These are phyloP conservation scores for Apophysomyces variabilis DNA, from an alignment of 371 early-diverging fungal species.

Conservation along the genomic window DNA sequence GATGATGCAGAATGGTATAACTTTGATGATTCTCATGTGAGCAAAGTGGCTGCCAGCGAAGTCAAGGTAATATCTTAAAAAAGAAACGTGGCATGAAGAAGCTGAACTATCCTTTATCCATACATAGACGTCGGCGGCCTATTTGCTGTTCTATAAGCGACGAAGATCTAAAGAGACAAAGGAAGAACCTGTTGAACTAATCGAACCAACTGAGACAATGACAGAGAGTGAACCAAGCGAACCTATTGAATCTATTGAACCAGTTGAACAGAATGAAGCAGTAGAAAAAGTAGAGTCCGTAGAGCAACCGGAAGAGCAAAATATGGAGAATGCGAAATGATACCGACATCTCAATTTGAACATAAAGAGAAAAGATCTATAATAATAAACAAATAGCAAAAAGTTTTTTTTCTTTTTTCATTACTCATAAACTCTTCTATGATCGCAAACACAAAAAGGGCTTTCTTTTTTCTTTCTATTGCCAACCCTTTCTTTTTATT, in stretches of 20 bases:
- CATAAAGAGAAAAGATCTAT: too few species aligned
- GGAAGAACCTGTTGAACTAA: conserved; percentile 12
- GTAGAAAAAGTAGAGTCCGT: background rate
- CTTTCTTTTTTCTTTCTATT: too few species aligned
- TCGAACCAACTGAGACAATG: conserved; percentile 24
- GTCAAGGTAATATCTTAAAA: conserved; percentile 49
- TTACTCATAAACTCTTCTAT: too few species aligned
- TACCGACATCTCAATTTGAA: too few species aligned
- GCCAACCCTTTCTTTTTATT: too few species aligned
- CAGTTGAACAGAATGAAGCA: conserved; percentile 17
- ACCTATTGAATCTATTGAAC: too few species aligned
- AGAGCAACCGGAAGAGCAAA: conserved; percentile 3
- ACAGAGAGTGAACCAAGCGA: conserved; percentile 22
- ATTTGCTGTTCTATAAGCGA: conserved; percentile 86
- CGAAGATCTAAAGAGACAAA: conserved; percentile 34
- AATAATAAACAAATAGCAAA: too few species aligned
- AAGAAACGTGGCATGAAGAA: background rate
- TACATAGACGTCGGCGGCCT: conserved; percentile 74
- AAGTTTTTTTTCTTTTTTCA: too few species aligned
- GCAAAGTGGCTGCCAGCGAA: conserved; percentile 54
- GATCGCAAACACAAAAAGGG: too few species aligned
- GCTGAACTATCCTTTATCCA: background rate
- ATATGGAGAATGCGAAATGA: too few species aligned
- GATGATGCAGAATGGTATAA: conserved; percentile 80
- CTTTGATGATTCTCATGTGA: conserved; percentile 88